Evolutionary conservation across 2,329 filamentous ascomycete species (phyloP).

Genomic region (Xylariomycetidae sp.): DNA sequence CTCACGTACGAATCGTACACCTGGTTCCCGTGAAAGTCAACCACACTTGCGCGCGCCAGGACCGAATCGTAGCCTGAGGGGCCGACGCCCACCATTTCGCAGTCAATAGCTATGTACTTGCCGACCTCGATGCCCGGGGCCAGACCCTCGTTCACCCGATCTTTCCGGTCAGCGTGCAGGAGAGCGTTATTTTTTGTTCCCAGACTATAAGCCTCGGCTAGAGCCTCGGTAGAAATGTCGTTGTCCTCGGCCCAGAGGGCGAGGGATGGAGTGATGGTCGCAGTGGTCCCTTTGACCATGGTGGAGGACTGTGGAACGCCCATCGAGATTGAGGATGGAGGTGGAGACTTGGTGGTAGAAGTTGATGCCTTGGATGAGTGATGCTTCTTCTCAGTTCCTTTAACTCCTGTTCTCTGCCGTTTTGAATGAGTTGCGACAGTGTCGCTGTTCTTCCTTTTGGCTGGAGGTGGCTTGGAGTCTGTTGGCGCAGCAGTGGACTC

Average conservation of each 20-base stretch:
- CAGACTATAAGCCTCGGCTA: conserved; percentile 59
- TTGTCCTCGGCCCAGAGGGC: conserved; percentile 59
- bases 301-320: conserved; percentile 51
- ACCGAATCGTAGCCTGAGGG: conserved; percentile 65
- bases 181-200: conserved; percentile 46
- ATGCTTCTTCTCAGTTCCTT: conserved; percentile 25
- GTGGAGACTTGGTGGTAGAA: conserved; percentile 8
- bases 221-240: conserved; percentile 53
- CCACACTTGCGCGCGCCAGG: conserved; percentile 81
- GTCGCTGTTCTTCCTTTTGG: conserved; percentile 39
- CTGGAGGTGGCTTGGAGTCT: conserved; percentile 15
- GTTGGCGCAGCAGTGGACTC: conserved; percentile 31
- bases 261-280: conserved; percentile 47
- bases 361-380: conserved; percentile 3
- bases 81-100: conserved; percentile 94
- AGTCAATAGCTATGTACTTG: conserved; percentile 91
- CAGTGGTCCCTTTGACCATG: conserved; percentile 31
- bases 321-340: conserved; percentile 41
- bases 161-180: conserved; percentile 27
- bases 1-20: conserved; percentile 92
- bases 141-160: conserved; percentile 59
- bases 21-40: conserved; percentile 90
- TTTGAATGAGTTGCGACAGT: conserved; percentile 14
- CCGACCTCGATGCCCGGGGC: conserved; percentile 64
- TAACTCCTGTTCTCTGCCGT: conserved; percentile 17